Evolutionary conservation across 2,329 filamentous ascomycete genomes (phyloP), one percentile per base, ranked within the genome.

Genomic region (Arachnomyces sp.): DNA sequence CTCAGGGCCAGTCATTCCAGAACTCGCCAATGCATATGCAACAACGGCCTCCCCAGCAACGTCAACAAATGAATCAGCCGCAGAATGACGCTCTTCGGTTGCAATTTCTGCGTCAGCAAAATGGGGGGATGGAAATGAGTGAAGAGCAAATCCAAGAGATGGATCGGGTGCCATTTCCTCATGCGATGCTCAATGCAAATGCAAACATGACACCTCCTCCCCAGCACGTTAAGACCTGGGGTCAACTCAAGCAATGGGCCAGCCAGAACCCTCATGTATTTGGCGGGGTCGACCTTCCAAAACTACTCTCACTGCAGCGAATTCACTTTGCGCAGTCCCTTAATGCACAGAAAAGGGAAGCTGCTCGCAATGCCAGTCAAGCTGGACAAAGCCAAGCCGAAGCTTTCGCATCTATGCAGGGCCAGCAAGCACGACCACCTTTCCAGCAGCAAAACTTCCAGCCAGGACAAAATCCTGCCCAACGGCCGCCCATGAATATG

Each of bases 171-270:
- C 44, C 47, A 7, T 68, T 67, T 39, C 66, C 65, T 4, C 55
- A 52, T 2, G 51, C 49, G 8, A 56, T 62, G n/a, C 47, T 64
- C 9, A 56, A 52, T 39, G 53, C 54, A 28, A 59, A 55, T 25
- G 48, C 50, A n/a, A 58, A 55, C 34, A 43, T 55, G 6, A 47
- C 49, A 9, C 53, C 58, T 17, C 55, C 61, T 13, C 74, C 75
- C 4, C 67, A 66, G 18, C 57, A 70, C 9, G 60, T 78, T 16
- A 71, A 67, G 48, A 70, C 67, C 2, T 79, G 76, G 76, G 68
- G 67, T 7, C 70, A 76, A 41, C 59, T 79, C 5, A 79, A 77
- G 54, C 59, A 70, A 38, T 74, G 72, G 63, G 68, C 68, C 12
- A 50, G 54, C 18, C 59, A 67, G 32, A 76, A 76, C 41, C 59